A percentile compares a stretch with the other conserved stretches of the same genome.
Evolutionary conservation across 257 asterid species (phyloP).

Genomic region (Jasminum sambac): DNA sequence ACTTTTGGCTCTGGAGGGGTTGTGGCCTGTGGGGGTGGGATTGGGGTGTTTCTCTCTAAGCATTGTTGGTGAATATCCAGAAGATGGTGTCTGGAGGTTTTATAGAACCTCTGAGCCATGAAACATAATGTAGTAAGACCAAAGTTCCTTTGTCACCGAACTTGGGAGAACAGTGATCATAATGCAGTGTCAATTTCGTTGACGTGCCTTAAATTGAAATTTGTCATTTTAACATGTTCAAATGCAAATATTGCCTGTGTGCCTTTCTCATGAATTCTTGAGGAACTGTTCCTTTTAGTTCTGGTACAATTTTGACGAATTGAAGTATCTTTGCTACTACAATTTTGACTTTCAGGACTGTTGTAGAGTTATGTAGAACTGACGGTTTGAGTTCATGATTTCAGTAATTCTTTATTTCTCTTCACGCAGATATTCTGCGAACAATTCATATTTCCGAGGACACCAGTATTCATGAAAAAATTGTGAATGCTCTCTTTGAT

Average conservation of each 20-base stretch:
- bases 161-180: background rate
- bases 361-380: slow-evolving; percentile 16
- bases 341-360: slow-evolving; percentile 12
- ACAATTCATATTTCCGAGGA: slow-evolving; percentile 86
- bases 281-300: background rate
- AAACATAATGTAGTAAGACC: background rate
- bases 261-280: background rate
- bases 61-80: too few relatives aligned
- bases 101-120: too few relatives aligned
- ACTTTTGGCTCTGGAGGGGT: too few relatives aligned
- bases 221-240: too few relatives aligned
- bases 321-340: slow-evolving; percentile 6
- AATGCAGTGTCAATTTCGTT: background rate
- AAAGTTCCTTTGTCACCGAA: background rate
- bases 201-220: background rate
- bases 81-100: too few relatives aligned
- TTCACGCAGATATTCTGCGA: slow-evolving; percentile 65
- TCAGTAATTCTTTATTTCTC: slow-evolving; percentile 17
- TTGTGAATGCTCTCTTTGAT: slow-evolving; percentile 75
- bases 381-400: slow-evolving; percentile 24
- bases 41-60: too few relatives aligned
- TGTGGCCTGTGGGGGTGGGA: background rate
- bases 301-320: background rate
- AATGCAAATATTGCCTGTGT: background rate
- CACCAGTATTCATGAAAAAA: slow-evolving; percentile 64